Evolutionary conservation across 2,329 filamentous ascomycete species (phyloP).

Genomic region (Trichophyton simii): DNA sequence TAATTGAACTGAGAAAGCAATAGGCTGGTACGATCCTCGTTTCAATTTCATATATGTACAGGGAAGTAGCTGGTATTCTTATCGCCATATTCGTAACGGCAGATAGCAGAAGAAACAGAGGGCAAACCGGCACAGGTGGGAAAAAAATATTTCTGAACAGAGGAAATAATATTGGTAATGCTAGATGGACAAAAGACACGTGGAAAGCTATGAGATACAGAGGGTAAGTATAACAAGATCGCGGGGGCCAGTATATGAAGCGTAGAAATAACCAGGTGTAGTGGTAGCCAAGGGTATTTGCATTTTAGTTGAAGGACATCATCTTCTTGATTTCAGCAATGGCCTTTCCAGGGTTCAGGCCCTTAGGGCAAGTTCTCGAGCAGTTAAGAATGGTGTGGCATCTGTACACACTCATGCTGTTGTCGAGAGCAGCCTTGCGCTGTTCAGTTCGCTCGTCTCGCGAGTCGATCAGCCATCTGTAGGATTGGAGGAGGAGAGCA

Average conservation of each 20-base stretch:
- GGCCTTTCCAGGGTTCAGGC: constrained; percentile 84
- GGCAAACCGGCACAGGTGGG: background rate
- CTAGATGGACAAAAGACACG: background rate
- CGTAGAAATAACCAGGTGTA: background rate
- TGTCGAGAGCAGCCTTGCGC: constrained; percentile 85
- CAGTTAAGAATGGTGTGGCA: constrained; percentile 99
- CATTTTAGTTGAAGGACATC: constrained; percentile 46
- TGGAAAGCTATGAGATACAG: background rate
- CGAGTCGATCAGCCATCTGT: constrained; percentile 92
- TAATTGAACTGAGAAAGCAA: background rate
- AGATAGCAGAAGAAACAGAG: background rate
- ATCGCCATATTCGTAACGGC: background rate
- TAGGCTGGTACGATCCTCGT: background rate
- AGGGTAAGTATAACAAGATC: background rate
- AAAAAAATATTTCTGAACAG: background rate
- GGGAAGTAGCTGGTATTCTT: background rate
- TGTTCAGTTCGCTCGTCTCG: constrained; percentile 80
- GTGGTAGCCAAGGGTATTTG: background rate
- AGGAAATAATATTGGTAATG: constrained; percentile 2
- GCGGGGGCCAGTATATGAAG: background rate
- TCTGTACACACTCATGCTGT: constrained; percentile 97
- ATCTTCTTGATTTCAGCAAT: constrained; percentile 99
- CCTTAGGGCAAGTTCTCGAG: constrained; percentile 95
- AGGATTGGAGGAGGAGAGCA: constrained; percentile 91
- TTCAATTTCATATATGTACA: constrained; percentile 4